These are phyloP conservation scores for Albatrellus ellisii DNA, from an alignment of 768 basidiomycete genomes.

Conservation along the genomic window DNA sequence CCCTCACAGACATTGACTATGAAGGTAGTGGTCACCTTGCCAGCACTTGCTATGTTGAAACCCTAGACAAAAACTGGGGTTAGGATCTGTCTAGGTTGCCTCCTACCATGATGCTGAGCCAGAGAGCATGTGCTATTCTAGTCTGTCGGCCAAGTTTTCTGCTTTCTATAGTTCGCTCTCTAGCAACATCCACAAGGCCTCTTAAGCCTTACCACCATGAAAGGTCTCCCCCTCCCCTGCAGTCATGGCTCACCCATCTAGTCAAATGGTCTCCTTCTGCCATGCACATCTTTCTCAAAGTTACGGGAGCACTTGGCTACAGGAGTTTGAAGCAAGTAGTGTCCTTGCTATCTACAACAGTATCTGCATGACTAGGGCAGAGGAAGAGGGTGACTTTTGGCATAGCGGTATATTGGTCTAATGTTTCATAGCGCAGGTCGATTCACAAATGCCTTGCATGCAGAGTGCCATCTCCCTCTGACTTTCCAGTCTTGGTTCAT, in stretches of 20 bases:
- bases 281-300: constrained; percentile 9
- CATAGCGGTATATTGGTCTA: constrained; percentile 5
- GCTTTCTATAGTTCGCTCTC: no score
- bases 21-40: no score
- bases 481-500: constrained; percentile 98
- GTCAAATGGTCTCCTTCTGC: constrained; percentile 10
- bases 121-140: no score
- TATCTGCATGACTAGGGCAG: constrained; percentile 9
- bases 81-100: no score
- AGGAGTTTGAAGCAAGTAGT: constrained; percentile 8
- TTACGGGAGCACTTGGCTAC: constrained; percentile 12
- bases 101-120: no score
- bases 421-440: no score
- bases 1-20: no score
- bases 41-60: no score
- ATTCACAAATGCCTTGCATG: no score
- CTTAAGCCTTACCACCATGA: constrained; percentile 12
- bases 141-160: no score
- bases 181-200: no score
- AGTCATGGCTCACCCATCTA: constrained; percentile 12
- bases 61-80: no score
- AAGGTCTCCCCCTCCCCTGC: constrained; percentile 6
- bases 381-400: constrained; percentile 13
- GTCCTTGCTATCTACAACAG: constrained; percentile 9
- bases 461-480: constrained; percentile 76